Percentiles rank a stretch among this genome's conserved stretches.
phyloP scores from a whole-genome alignment of 225 moss, liverwort and hornwort species.

The Straminergon stramineum region DNA sequence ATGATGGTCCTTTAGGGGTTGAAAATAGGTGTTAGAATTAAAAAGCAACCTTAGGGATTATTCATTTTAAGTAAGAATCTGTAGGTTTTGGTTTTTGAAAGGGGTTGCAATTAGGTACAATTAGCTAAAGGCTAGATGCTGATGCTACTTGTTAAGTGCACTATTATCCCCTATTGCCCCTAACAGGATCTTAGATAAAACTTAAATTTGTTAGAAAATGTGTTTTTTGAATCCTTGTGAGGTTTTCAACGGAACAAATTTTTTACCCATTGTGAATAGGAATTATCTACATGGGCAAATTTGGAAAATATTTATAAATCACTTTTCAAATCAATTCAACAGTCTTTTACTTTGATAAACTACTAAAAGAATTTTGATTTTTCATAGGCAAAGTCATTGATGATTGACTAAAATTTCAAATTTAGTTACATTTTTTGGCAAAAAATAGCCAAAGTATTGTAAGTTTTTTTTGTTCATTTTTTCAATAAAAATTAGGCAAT shows the following conservation, averaged over 20 bases:
- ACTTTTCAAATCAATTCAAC: not conserved
- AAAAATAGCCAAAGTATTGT: not conserved
- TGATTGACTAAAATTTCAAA: not conserved
- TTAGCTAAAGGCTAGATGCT: not conserved
- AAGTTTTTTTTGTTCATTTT: not conserved
- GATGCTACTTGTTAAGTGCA: not conserved
- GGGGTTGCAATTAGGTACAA: rapidly evolving
- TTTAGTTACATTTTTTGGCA: not conserved
- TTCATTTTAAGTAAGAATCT: not conserved
- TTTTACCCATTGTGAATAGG: not conserved
- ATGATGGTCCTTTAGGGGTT: too few relatives aligned
- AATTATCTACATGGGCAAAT: not conserved
- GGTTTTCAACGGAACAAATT: not conserved
- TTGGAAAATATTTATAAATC: too few relatives aligned
- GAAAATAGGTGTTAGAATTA: too few relatives aligned
- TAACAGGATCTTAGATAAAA: not conserved
- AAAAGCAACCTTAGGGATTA: not conserved
- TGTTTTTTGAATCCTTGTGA: not conserved
- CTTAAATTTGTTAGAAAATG: not conserved
- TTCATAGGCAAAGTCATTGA: not conserved
- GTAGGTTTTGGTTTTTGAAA: not conserved
- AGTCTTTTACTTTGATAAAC: not conserved
- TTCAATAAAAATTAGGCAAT: not conserved
- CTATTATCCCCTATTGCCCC: not conserved
- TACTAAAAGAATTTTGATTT: not conserved